Conservation (phyloP, 306 rosid species). For the Arachis hypogaea region DNA sequence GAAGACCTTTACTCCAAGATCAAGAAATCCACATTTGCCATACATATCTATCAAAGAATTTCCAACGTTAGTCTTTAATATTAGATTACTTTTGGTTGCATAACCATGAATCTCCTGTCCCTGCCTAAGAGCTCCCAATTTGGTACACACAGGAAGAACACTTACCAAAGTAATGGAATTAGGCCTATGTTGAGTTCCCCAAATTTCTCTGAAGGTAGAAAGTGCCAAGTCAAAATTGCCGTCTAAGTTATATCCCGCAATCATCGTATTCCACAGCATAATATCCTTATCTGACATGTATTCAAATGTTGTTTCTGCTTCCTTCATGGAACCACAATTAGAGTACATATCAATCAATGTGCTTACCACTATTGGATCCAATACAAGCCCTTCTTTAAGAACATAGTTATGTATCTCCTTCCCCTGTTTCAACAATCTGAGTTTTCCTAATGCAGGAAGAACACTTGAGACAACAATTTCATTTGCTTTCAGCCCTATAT, state of each 20-base stretch:
- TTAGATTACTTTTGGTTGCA: slow-evolving; percentile 45
- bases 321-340: slow-evolving; percentile 52
- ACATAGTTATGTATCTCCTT: slow-evolving; percentile 49
- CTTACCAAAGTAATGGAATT: slow-evolving; percentile 49
- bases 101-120: slow-evolving; percentile 60
- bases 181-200: slow-evolving; percentile 45
- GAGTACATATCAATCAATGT: slow-evolving; percentile 53
- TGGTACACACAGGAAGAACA: slow-evolving; percentile 56
- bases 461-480: slow-evolving; percentile 40
- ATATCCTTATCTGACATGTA: slow-evolving; percentile 39
- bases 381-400: slow-evolving; percentile 40
- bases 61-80: slow-evolving; percentile 39
- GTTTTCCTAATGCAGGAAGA: slow-evolving; percentile 54
- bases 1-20: slow-evolving; percentile 47
- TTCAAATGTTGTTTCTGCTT: slow-evolving; percentile 44
- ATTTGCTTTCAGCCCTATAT: slow-evolving; percentile 43
- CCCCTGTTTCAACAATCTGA: slow-evolving; percentile 50
- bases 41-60: slow-evolving; percentile 54
- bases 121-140: slow-evolving; percentile 45
- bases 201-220: slow-evolving; percentile 41
- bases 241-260: slow-evolving; percentile 46
- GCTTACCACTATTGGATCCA: slow-evolving; percentile 46
- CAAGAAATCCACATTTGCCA: slow-evolving; percentile 53
- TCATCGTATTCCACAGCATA: slow-evolving; percentile 50
- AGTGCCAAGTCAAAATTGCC: slow-evolving; percentile 45